Conservation (phyloP, 2,329 filamentous ascomycete genomes). For the Aspergillus spinulosporus region DNA sequence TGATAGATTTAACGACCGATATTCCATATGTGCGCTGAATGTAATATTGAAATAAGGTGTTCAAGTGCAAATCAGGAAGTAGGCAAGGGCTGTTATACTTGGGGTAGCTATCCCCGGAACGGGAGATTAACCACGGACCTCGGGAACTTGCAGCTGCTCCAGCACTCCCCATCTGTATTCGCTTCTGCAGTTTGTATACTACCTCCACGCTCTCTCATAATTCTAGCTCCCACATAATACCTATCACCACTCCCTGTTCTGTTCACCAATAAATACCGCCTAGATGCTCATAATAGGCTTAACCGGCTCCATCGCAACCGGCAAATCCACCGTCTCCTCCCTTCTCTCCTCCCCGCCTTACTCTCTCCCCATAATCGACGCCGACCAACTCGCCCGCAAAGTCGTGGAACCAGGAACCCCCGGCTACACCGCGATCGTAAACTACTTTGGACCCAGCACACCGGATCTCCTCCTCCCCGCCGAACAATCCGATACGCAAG, state of each 20-base stretch:
- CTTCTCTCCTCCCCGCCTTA: slow-evolving; percentile 79
- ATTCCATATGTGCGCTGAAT: not conserved
- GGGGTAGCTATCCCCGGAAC: not conserved
- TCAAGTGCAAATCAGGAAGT: not conserved
- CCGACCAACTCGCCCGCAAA: slow-evolving; percentile 85
- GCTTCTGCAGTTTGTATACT: not conserved
- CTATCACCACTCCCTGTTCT: not conserved
- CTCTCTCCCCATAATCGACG: slow-evolving; percentile 87
- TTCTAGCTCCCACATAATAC: not conserved
- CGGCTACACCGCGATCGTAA: slow-evolving; percentile 79
- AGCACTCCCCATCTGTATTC: not conserved
- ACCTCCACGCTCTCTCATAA: not conserved
- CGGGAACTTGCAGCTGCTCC: not conserved
- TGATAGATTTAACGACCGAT: slow-evolving; percentile 6
- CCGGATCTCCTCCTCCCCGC: slow-evolving; percentile 75
- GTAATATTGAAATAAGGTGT: not conserved
- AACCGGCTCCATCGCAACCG: slow-evolving; percentile 95
- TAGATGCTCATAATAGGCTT: slow-evolving; percentile 91
- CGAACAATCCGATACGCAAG: slow-evolving; percentile 1
- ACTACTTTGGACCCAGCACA: slow-evolving; percentile 76
- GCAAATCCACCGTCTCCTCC: slow-evolving; percentile 91
- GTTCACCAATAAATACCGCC: not conserved
- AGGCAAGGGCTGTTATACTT: not conserved
- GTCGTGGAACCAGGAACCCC: slow-evolving; percentile 90
- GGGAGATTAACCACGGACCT: not conserved